Evolutionary conservation across 2,329 filamentous ascomycete species (phyloP).

Genomic region (Podosphaera fusca): DNA sequence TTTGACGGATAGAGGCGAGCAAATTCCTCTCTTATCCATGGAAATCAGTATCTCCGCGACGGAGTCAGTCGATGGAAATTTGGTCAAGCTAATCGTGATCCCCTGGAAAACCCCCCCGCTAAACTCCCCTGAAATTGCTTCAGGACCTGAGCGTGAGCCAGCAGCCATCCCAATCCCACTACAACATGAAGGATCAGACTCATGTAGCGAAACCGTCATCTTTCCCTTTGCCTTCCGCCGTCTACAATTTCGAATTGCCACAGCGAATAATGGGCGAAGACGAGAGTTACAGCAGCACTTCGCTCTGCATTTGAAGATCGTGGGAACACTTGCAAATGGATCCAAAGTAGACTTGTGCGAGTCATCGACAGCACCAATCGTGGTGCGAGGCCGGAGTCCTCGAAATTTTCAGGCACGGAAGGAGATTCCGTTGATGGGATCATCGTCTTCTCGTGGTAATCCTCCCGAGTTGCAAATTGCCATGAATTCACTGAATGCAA

Average conservation of each 20-base stretch:
- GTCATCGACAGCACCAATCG: slow-evolving; percentile 70
- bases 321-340: slow-evolving; percentile 67
- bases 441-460: slow-evolving; percentile 15
- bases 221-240: slow-evolving; percentile 90
- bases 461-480: slow-evolving; percentile 14
- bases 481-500: slow-evolving; percentile 8
- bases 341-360: slow-evolving; percentile 62
- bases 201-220: slow-evolving; percentile 48
- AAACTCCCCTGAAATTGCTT: slow-evolving; percentile 42
- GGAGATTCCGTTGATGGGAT: slow-evolving; percentile 49
- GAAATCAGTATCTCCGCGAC: slow-evolving; percentile 81
- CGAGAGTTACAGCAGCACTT: slow-evolving; percentile 96
- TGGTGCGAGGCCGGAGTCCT: slow-evolving; percentile 79
- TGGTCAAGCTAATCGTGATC: slow-evolving; percentile 84
- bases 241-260: slow-evolving; percentile 81
- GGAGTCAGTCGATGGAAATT: slow-evolving; percentile 80
- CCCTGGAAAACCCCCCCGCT: slow-evolving; percentile 92
- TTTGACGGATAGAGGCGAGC: slow-evolving; percentile 63
- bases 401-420: slow-evolving; percentile 88
- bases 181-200: slow-evolving; percentile 26
- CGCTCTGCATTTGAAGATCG: slow-evolving; percentile 64
- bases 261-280: slow-evolving; percentile 81
- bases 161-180: slow-evolving; percentile 53
- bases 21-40: slow-evolving; percentile 57
- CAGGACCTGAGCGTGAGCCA: slow-evolving; percentile 60